Conservation (phyloP, 768 basidiomycete species). For the Ephemerocybe angulata region DNA sequence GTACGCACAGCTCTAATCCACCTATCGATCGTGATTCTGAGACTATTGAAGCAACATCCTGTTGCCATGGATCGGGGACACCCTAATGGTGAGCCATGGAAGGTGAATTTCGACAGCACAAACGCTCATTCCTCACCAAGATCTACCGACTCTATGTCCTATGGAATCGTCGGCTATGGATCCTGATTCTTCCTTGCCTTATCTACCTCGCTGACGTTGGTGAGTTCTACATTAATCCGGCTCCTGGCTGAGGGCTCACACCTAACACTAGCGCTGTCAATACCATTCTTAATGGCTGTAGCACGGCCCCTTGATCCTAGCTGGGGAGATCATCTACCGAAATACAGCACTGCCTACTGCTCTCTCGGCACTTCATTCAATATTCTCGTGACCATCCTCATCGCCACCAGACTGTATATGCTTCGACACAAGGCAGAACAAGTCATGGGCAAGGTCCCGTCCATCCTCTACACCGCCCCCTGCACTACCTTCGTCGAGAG, state of each 20-base stretch:
- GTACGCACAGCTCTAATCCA: conserved; percentile 20
- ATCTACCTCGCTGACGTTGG: conserved; percentile 33
- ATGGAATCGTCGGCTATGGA: conserved; percentile 32
- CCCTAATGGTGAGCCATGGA: conserved; percentile 28
- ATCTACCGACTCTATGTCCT: not conserved
- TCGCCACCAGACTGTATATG: conserved; percentile 28
- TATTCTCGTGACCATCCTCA: conserved; percentile 24
- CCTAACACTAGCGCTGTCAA: conserved; percentile 26
- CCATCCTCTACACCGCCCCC: conserved; percentile 34
- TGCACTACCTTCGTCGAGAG: conserved; percentile 38
- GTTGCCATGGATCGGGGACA: conserved; percentile 34
- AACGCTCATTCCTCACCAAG: not conserved
- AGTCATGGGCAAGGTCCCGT: conserved; percentile 32
- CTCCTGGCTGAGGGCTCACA: not conserved
- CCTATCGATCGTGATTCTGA: not conserved
- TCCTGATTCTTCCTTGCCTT: conserved; percentile 24
- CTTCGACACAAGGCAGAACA: conserved; percentile 31
- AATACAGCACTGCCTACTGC: conserved; percentile 25
- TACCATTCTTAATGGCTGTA: conserved; percentile 29
- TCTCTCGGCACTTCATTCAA: conserved; percentile 30
- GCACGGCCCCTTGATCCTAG: conserved; percentile 14
- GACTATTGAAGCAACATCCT: conserved; percentile 23
- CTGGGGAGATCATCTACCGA: conserved; percentile 12
- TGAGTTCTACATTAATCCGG: conserved; percentile 13
- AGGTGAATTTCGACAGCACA: not conserved